Evolutionary conservation across 495 filamentous ascomycete genomes (phyloP), one percentile per base, ranked within the genome.

Genomic region (Daldinia concentrica): DNA sequence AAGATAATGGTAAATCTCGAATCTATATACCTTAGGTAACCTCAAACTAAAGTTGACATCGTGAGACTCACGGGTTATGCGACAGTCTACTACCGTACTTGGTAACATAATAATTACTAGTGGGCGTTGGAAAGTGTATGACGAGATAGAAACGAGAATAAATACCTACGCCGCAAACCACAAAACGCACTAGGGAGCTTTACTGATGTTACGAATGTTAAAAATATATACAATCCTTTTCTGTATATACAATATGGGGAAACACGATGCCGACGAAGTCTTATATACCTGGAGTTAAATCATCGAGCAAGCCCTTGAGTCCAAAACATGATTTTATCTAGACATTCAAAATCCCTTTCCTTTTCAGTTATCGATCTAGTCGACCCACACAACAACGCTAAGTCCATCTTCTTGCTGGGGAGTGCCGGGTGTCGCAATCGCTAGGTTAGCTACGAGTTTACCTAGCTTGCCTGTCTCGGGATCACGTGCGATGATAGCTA

Each of bases 401-500:
- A 84, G 66, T 5, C 83, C 82, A 45, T 85, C 80, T 71, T 85
- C 81, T 66, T 85, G 71, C 26, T 80, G 80, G 17, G 79, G 79
- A 6, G 73, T 74, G 0, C 82, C 83, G 43, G 75, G 78, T 14
- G 71, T 77, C 5, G 80, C 82, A n/a, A 85, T 75, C 55, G 77
- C 58, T 15, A 81, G 39, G 56, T 77, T 78, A 0, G 84, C 83
- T 0, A 86, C 77, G 37, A 83, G 65, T 26, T 84, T 81, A 2
- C 86, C 87, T 54, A 92, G 74, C 65, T 82, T 80, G 0, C 90
- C 90, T 0, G 85, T 88, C 17, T 76, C 66, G 0, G 78, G 74
- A 75, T 91, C 85, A 11, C 90, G 77, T 69, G 79, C 74, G 41
- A 92, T 79, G 71, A 92, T 85, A 1, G 83, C 90, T 0, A 92